phyloP scores from a whole-genome alignment of 495 filamentous ascomycete species.

The Tuber melanosporum region DNA sequence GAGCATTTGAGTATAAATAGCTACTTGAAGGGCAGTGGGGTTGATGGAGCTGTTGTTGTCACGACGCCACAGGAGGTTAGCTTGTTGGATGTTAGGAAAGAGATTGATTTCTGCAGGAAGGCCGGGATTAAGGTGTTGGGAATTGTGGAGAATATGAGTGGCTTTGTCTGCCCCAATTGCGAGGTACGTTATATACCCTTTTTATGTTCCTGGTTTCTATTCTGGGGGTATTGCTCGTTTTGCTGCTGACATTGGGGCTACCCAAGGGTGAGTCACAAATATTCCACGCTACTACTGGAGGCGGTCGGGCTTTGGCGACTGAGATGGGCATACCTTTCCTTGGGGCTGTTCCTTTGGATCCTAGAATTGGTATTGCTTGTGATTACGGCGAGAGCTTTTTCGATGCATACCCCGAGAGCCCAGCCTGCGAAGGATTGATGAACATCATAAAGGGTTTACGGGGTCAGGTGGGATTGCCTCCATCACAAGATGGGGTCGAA shows the following conservation, averaged over 20 bases:
- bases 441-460: constrained; percentile 66
- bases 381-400: constrained; percentile 98
- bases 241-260: constrained; percentile 44
- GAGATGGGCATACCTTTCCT: constrained; percentile 83
- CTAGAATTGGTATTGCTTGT: constrained; percentile 88
- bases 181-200: constrained; percentile 16
- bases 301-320: constrained; percentile 67
- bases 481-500: constrained; percentile 15
- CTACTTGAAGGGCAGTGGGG: constrained; percentile 75
- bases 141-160: constrained; percentile 94
- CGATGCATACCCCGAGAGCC: constrained; percentile 84
- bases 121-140: constrained; percentile 83
- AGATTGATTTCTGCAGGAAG: constrained; percentile 94
- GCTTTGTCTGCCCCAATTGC: constrained; percentile 90
- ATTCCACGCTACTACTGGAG: constrained; percentile 86
- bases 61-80: constrained; percentile 95
- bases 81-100: constrained; percentile 86
- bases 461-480: constrained; percentile 53
- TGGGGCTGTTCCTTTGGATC: constrained; percentile 87
- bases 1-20: constrained; percentile 90
- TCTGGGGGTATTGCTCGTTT: background rate
- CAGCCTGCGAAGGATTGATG: constrained; percentile 70
- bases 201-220: background rate
- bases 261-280: constrained; percentile 54
- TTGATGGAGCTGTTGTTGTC: constrained; percentile 87